Conservation (phyloP, 805 yeast genomes). For the Lachancea dasiensis region DNA sequence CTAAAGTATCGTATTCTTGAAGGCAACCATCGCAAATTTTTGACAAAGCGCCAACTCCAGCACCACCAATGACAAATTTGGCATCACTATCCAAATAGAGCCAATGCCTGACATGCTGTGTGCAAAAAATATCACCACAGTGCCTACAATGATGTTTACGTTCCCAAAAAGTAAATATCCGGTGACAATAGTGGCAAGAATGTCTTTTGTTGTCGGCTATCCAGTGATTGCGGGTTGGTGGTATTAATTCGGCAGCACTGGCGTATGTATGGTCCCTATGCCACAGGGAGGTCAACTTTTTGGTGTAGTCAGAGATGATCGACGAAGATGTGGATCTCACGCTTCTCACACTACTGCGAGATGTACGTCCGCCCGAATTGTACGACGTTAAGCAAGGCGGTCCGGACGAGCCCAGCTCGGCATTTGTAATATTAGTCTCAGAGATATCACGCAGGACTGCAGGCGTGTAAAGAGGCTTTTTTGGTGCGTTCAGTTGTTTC, state of each 20-base stretch:
- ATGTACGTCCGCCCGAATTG: slow-evolving; percentile 21
- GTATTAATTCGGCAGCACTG: slow-evolving; percentile 10
- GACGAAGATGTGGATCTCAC: slow-evolving; percentile 25
- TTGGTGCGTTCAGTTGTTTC: slow-evolving; percentile 71
- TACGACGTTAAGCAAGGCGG: slow-evolving; percentile 10
- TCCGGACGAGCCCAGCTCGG: slow-evolving; percentile 29
- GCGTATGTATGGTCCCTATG: slow-evolving; percentile 1
- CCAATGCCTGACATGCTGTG: slow-evolving; percentile 55
- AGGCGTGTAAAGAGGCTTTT: slow-evolving; percentile 84
- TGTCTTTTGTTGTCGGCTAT: slow-evolving; percentile 59
- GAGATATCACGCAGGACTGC: slow-evolving; percentile 68
- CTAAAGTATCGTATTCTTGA: slow-evolving; percentile 50
- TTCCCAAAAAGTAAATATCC: slow-evolving; percentile 68
- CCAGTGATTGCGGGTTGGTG: slow-evolving; percentile 64
- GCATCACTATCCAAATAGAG: slow-evolving; percentile 53
- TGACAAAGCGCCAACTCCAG: slow-evolving; percentile 49
- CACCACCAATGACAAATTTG: slow-evolving; percentile 58
- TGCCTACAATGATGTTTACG: slow-evolving; percentile 80
- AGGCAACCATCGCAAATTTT: slow-evolving; percentile 69
- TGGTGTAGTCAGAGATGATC: slow-evolving; percentile 10
- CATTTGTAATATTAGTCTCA: slow-evolving; percentile 38
- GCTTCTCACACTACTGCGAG: slow-evolving; percentile 23
- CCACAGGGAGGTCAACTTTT: slow-evolving; percentile 7
- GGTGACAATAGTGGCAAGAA: slow-evolving; percentile 63
- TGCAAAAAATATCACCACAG: slow-evolving; percentile 78